These are phyloP conservation scores for Gossypioides kirkii DNA, from an alignment of 345 rosid genomes.

Conservation along the genomic window DNA sequence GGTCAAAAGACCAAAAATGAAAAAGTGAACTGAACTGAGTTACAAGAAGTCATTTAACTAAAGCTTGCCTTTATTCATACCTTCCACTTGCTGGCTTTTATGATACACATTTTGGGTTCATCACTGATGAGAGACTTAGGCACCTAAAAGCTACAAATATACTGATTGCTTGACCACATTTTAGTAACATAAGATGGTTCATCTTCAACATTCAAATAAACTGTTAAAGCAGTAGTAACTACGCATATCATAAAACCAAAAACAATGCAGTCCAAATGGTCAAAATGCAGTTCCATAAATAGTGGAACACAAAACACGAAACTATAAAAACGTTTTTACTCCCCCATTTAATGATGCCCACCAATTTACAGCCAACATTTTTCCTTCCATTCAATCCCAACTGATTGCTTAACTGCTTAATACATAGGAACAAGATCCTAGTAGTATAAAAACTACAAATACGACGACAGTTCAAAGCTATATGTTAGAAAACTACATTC, in stretches of 20 bases:
- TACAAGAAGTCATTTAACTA: too few relatives aligned
- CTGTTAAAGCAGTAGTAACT: too few relatives aligned
- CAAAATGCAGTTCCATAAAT: background rate
- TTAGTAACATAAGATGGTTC: background rate
- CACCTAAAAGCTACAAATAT: too few relatives aligned
- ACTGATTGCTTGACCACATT: background rate
- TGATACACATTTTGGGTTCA: too few relatives aligned
- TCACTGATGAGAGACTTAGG: too few relatives aligned
- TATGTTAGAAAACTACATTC: background rate
- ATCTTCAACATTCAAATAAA: too few relatives aligned
- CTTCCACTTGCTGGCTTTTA: too few relatives aligned
- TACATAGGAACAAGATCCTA: background rate
- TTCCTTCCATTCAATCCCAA: background rate
- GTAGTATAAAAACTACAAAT: background rate
- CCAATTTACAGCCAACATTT: background rate
- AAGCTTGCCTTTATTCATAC: too few relatives aligned
- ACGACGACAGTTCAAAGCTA: background rate
- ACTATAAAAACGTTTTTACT: background rate
- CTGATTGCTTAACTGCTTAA: background rate
- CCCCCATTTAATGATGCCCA: background rate
- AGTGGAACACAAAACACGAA: background rate
- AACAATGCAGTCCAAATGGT: background rate
- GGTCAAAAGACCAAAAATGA: too few relatives aligned
- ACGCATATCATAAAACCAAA: too few relatives aligned
- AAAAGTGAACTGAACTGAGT: too few relatives aligned